Evolutionary conservation across 805 yeast genomes (phyloP).

Genomic region (Teunomyces gatunensis): DNA sequence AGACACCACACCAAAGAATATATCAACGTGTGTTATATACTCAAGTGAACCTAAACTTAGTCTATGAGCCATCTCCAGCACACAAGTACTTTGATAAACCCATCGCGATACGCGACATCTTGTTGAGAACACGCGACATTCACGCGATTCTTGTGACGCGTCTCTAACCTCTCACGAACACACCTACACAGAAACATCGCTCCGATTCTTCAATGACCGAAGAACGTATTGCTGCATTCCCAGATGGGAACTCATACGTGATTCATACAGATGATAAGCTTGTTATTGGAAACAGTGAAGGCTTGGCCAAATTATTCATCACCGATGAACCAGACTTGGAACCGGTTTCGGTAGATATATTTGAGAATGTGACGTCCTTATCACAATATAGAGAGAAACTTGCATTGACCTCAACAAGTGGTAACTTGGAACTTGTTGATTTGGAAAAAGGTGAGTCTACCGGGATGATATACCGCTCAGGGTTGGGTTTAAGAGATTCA

Average conservation of each 20-base stretch:
- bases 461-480: constrained; percentile 43
- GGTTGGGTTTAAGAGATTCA: constrained; percentile 50
- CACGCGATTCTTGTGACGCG: background rate
- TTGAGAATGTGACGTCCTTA: constrained; percentile 46
- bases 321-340: constrained; percentile 51
- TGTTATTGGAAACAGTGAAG: constrained; percentile 53
- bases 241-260: constrained; percentile 41
- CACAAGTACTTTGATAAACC: no score
- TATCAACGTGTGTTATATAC: no score
- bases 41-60: no score
- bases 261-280: constrained; percentile 26
- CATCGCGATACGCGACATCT: no score
- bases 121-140: background rate
- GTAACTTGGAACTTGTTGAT: constrained; percentile 43
- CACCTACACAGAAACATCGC: background rate
- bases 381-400: constrained; percentile 19
- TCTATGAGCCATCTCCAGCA: no score
- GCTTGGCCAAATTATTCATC: constrained; percentile 52
- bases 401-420: constrained; percentile 39
- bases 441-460: constrained; percentile 25
- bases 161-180: background rate
- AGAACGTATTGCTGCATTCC: constrained; percentile 33
- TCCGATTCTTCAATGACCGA: constrained; percentile 6
- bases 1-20: no score
- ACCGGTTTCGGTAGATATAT: constrained; percentile 56